These are phyloP conservation scores for Ceratocystis huliohia DNA, from an alignment of 2,329 filamentous ascomycete species.

Conservation along the genomic window DNA sequence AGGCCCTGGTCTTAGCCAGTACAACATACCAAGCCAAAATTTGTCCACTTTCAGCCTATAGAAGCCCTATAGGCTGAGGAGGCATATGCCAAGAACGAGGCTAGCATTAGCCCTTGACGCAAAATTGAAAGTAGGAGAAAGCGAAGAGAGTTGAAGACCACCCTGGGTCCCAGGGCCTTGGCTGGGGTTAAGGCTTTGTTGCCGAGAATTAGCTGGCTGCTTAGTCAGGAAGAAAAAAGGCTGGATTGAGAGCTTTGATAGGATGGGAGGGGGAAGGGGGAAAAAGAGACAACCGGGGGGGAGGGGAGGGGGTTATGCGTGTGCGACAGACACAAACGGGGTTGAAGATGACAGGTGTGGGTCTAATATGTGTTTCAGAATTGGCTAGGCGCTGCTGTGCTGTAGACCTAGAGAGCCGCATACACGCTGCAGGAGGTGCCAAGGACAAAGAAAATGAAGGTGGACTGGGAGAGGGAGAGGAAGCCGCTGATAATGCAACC, in stretches of 20 bases:
- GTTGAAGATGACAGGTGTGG: not conserved
- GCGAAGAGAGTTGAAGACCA: not conserved
- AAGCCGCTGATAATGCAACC: not conserved
- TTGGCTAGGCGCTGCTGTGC: not conserved
- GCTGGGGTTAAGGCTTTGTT: not conserved
- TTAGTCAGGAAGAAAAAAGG: not conserved
- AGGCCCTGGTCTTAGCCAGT: not conserved
- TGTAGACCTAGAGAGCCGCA: constrained; percentile 2
- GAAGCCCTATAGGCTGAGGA: not conserved
- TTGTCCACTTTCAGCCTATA: not conserved
- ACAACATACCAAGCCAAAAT: not conserved
- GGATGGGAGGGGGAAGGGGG: not conserved
- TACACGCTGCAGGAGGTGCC: not conserved
- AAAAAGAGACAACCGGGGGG: not conserved
- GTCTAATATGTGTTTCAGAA: constrained; percentile 4
- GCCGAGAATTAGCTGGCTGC: not conserved
- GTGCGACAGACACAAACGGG: constrained; percentile 1
- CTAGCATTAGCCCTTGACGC: not conserved
- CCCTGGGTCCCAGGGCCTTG: not conserved
- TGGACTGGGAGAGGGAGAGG: not conserved
- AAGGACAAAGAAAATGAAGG: not conserved
- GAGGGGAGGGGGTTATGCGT: not conserved
- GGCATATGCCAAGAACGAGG: constrained; percentile 1
- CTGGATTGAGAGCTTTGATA: not conserved
- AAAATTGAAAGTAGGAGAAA: not conserved